These are phyloP conservation scores for Xylaria bambusicola DNA, from an alignment of 495 filamentous ascomycete species.

Conservation along the genomic window DNA sequence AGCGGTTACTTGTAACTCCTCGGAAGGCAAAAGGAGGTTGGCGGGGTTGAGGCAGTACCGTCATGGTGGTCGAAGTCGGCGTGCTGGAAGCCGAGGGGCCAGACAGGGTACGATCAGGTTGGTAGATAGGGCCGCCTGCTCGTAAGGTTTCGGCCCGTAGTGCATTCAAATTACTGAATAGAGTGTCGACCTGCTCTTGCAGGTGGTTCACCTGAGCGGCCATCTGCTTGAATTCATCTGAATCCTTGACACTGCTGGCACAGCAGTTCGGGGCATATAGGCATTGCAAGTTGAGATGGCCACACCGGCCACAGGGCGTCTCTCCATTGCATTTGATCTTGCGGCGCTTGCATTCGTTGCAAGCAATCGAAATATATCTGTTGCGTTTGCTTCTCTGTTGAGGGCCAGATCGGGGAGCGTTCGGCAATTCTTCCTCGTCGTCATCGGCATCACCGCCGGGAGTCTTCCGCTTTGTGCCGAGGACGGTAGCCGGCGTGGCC, in stretches of 20 bases:
- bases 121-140: conserved; percentile 40
- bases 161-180: conserved; percentile 69
- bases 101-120: conserved; percentile 33
- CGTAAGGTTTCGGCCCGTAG: conserved; percentile 55
- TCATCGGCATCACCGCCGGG: conserved; percentile 41
- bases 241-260: conserved; percentile 76
- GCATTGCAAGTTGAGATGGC: conserved; percentile 76
- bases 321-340: conserved; percentile 95
- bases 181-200: conserved; percentile 81
- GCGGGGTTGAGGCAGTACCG: conserved; percentile 34
- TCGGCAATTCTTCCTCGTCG: conserved; percentile 6
- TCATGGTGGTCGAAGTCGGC: conserved; percentile 38
- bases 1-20: conserved; percentile 83
- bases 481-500: conserved; percentile 18
- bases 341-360: conserved; percentile 84
- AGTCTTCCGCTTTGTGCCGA: conserved; percentile 46
- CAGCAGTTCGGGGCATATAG: conserved; percentile 94
- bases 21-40: conserved; percentile 76
- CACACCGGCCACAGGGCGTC: conserved; percentile 79
- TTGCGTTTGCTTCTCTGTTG: conserved; percentile 66
- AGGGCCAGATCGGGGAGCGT: conserved; percentile 4
- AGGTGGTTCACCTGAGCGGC: conserved; percentile 68
- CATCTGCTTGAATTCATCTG: conserved; percentile 83
- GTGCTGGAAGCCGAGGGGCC: conserved; percentile 40
- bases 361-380: conserved; percentile 85